Percentiles rank a stretch among this genome's conserved stretches.
These are phyloP conservation scores for Paramyrothecium sp. DNA, from an alignment of 2,329 filamentous ascomycete genomes.

Conservation along the genomic window DNA sequence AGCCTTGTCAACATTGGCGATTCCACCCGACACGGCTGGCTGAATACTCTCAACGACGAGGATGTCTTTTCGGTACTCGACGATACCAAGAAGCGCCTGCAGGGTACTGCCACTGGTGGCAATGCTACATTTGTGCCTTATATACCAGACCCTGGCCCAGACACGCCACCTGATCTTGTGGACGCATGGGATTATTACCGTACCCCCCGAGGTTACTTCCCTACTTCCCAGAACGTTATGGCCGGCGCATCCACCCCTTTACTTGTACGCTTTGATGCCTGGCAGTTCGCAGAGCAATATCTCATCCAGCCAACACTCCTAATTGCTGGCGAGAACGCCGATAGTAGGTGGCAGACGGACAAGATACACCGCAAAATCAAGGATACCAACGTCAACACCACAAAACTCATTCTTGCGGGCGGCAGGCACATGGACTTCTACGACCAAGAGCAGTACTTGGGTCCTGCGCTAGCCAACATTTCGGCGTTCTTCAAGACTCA, in stretches of 20 bases:
- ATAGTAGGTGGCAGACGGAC: not conserved
- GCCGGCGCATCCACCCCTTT: not conserved
- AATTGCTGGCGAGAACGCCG: not conserved
- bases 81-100: not conserved
- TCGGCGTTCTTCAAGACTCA: not conserved
- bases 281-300: not conserved
- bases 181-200: not conserved
- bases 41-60: no score
- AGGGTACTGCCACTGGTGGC: not conserved
- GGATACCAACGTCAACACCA: not conserved
- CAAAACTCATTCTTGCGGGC: not conserved
- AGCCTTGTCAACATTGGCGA: slow-evolving; percentile 24
- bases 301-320: not conserved
- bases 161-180: not conserved
- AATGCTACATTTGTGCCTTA: not conserved
- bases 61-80: no score
- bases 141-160: not conserved
- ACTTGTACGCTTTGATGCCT: not conserved
- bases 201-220: not conserved
- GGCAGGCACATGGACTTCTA: not conserved
- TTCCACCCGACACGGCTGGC: slow-evolving; percentile 16
- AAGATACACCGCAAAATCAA: not conserved
- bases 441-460: not conserved
- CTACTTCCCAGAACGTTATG: not conserved
- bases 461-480: not conserved